phyloP scores from a whole-genome alignment of 768 basidiomycete species.

The Phylloporus sp. region DNA sequence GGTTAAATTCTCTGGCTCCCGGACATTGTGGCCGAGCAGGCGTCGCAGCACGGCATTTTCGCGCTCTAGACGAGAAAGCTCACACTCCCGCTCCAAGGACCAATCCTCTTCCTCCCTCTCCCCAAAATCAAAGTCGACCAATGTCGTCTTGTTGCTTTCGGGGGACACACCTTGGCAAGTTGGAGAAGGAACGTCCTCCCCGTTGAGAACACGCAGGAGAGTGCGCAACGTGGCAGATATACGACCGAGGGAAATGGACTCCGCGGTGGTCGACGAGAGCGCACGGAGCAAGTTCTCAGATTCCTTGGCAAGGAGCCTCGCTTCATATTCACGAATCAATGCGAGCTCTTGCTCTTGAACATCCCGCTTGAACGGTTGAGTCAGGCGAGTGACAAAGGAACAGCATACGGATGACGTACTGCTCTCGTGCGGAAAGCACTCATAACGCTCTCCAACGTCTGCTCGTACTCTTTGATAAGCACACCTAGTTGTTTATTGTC shows the following conservation, averaged over 20 bases:
- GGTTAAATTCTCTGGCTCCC: conserved; percentile 15
- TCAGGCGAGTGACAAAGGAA: neutral
- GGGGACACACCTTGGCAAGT: neutral
- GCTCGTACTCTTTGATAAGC: conserved; percentile 94
- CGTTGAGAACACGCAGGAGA: conserved; percentile 64
- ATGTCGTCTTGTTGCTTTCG: neutral
- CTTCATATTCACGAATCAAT: conserved; percentile 87
- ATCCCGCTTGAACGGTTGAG: conserved; percentile 58
- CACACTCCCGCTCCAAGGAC: conserved; percentile 86
- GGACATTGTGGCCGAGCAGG: conserved; percentile 53
- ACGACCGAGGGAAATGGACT: conserved; percentile 65
- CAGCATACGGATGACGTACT: conserved; percentile 48
- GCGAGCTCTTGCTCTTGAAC: conserved; percentile 91
- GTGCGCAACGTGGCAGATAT: conserved; percentile 67
- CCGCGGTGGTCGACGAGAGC: conserved; percentile 57
- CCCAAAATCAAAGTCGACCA: conserved; percentile 21
- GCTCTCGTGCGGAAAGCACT: conserved; percentile 84
- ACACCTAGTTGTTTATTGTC: conserved; percentile 95
- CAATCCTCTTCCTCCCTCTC: conserved; percentile 57
- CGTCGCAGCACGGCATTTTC: conserved; percentile 83
- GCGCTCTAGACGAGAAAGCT: conserved; percentile 78
- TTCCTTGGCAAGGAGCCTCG: conserved; percentile 71
- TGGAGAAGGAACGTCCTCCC: conserved; percentile 48
- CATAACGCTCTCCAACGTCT: conserved; percentile 95
- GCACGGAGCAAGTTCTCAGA: conserved; percentile 59